These are phyloP conservation scores for Blastobotrys attinorum DNA, from an alignment of 805 yeast genomes.

Conservation along the genomic window DNA sequence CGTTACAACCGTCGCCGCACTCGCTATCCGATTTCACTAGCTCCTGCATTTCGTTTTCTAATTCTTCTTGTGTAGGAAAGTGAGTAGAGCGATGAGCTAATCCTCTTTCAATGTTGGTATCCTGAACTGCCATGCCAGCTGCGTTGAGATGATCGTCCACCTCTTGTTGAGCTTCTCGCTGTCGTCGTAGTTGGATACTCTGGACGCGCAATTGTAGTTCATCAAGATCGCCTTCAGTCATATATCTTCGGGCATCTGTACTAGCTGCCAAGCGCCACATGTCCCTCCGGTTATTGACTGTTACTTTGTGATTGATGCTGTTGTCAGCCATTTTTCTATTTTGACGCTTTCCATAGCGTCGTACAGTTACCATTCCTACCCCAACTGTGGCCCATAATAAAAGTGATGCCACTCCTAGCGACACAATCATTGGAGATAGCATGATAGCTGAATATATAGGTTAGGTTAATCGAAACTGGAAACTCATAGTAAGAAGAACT, in stretches of 20 bases:
- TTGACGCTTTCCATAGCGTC: conserved; percentile 10
- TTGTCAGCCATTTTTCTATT: conserved; percentile 1
- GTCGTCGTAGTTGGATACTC: neutral
- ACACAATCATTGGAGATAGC: conserved; percentile 13
- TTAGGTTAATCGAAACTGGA: neutral
- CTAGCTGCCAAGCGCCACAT: conserved; percentile 2
- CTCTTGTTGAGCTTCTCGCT: neutral
- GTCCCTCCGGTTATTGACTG: conserved; percentile 3
- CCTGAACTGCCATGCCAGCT: neutral
- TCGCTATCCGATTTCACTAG: too few relatives aligned
- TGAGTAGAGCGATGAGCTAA: too few relatives aligned
- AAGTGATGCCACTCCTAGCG: conserved; percentile 6
- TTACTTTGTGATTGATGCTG: neutral
- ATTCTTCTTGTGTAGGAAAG: too few relatives aligned
- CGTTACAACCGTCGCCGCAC: too few relatives aligned
- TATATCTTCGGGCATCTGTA: conserved; percentile 3
- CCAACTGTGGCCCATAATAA: conserved; percentile 8
- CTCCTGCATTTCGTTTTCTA: too few relatives aligned
- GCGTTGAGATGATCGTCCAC: neutral
- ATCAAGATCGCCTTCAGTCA: conserved; percentile 1
- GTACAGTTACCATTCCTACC: conserved; percentile 5
- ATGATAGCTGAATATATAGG: conserved; percentile 4
- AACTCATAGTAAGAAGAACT: neutral
- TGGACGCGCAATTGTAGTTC: neutral
- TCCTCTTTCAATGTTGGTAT: too few relatives aligned